Percentiles rank a stretch among this genome's conserved stretches.
These are phyloP conservation scores for Musa beccarii DNA, from an alignment of 176 grass and related monocot species.

Conservation along the genomic window DNA sequence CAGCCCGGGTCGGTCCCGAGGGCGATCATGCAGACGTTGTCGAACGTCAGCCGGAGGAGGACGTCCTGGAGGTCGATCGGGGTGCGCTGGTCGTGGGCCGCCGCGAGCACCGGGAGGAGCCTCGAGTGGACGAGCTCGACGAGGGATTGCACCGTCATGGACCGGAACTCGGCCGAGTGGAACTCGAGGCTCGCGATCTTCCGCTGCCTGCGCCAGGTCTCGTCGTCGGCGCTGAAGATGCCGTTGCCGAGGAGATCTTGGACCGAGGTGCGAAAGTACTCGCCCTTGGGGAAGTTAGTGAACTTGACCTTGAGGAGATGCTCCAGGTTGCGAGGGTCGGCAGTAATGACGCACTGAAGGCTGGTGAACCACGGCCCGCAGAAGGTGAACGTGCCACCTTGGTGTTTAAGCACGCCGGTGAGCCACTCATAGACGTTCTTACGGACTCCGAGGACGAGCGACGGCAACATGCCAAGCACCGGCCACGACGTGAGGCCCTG, in stretches of 20 bases:
- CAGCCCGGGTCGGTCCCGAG: slow-evolving; percentile 78
- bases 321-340: slow-evolving; percentile 88
- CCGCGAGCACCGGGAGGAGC: slow-evolving; percentile 61
- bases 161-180: slow-evolving; percentile 81
- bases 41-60: slow-evolving; percentile 79
- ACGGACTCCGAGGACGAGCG: slow-evolving; percentile 57
- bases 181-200: slow-evolving; percentile 91
- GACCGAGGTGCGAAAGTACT: slow-evolving; percentile 68
- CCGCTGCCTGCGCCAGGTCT: slow-evolving; percentile 59
- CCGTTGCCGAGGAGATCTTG: slow-evolving; percentile 80
- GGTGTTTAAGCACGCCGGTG: slow-evolving; percentile 42
- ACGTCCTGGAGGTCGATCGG: slow-evolving; percentile 74
- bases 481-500: slow-evolving; percentile 70
- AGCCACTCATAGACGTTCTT: slow-evolving; percentile 84
- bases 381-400: slow-evolving; percentile 82
- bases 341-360: slow-evolving; percentile 87
- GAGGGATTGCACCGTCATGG: slow-evolving; percentile 53
- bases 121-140: slow-evolving; percentile 75
- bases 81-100: neutral
- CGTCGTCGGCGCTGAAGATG: slow-evolving; percentile 87
- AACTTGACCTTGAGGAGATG: slow-evolving; percentile 85
- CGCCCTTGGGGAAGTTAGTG: slow-evolving; percentile 73
- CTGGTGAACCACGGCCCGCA: slow-evolving; percentile 66
- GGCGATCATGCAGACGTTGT: slow-evolving; percentile 94
- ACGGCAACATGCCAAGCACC: slow-evolving; percentile 75